These are phyloP conservation scores for Sugiyamaella mastotermitis DNA, from an alignment of 805 yeast species.

Conservation along the genomic window DNA sequence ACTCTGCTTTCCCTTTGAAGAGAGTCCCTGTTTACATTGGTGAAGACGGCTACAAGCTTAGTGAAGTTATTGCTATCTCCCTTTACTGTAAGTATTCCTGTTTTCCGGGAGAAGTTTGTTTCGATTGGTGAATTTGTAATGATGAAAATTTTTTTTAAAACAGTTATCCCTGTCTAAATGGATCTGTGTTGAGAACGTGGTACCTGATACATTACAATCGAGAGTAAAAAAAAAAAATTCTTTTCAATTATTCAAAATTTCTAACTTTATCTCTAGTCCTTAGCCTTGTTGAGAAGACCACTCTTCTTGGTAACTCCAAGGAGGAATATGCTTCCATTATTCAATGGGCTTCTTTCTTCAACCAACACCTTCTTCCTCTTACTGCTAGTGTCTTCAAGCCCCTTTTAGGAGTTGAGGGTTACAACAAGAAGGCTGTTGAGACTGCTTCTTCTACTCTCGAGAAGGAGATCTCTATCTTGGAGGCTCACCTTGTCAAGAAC, in stretches of 20 bases:
- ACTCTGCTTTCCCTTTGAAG: slow-evolving; percentile 47
- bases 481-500: slow-evolving; percentile 51
- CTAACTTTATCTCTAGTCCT: slow-evolving; percentile 12
- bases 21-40: slow-evolving; percentile 60
- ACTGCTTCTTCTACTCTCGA: slow-evolving; percentile 37
- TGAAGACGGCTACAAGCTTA: slow-evolving; percentile 57
- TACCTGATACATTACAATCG: slow-evolving; percentile 18
- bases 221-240: not conserved
- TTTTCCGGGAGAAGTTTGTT: not conserved
- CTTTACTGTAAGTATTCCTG: slow-evolving; percentile 40
- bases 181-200: slow-evolving; percentile 24
- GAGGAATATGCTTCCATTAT: slow-evolving; percentile 60
- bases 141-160: slow-evolving; percentile 25
- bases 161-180: slow-evolving; percentile 42
- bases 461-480: slow-evolving; percentile 38
- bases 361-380: slow-evolving; percentile 53
- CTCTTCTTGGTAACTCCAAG: slow-evolving; percentile 59
- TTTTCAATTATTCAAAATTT: not conserved
- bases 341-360: slow-evolving; percentile 73
- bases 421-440: slow-evolving; percentile 67
- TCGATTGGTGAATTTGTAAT: slow-evolving; percentile 18
- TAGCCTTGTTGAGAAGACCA: slow-evolving; percentile 23
- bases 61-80: slow-evolving; percentile 58
- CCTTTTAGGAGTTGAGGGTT: slow-evolving; percentile 59
- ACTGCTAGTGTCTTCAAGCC: slow-evolving; percentile 51